Evolutionary conservation across 805 yeast species (phyloP).

Genomic region (Wickerhamomyces ciferrii): DNA sequence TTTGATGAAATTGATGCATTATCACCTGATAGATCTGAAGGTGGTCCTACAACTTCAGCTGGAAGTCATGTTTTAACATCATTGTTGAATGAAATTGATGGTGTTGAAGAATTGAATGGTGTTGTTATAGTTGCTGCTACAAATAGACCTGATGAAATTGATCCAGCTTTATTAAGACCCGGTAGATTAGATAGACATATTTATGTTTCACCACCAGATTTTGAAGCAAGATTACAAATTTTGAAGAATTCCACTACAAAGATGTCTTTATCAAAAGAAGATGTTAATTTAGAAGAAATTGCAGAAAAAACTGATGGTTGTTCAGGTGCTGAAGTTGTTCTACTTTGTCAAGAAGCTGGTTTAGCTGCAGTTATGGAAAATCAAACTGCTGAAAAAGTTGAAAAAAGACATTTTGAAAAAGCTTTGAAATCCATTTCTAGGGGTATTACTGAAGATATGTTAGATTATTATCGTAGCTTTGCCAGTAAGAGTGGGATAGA

Average conservation of each 20-base stretch:
- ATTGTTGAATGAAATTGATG: slow-evolving; percentile 90
- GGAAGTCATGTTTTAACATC: slow-evolving; percentile 87
- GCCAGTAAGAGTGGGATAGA: slow-evolving; percentile 35
- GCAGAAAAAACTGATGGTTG: slow-evolving; percentile 79
- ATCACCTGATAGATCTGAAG: slow-evolving; percentile 66
- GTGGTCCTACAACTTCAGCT: slow-evolving; percentile 54
- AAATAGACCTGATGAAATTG: slow-evolving; percentile 89
- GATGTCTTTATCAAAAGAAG: slow-evolving; percentile 47
- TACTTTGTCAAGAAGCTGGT: slow-evolving; percentile 94
- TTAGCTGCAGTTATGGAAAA: slow-evolving; percentile 87
- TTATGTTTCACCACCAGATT: slow-evolving; percentile 90
- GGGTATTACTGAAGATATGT: slow-evolving; percentile 84
- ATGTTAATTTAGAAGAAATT: slow-evolving; percentile 44
- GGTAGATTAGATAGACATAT: slow-evolving; percentile 93
- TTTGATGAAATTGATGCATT: slow-evolving; percentile 97
- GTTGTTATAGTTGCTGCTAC: slow-evolving; percentile 96
- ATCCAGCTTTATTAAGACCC: slow-evolving; percentile 89
- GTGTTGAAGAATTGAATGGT: slow-evolving; percentile 91
- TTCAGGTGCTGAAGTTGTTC: slow-evolving; percentile 94
- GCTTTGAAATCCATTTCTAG: slow-evolving; percentile 66
- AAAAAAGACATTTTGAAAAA: slow-evolving; percentile 60
- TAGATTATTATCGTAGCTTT: slow-evolving; percentile 59
- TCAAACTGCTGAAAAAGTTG: slow-evolving; percentile 45
- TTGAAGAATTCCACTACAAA: slow-evolving; percentile 61
- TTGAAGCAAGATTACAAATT: slow-evolving; percentile 73